Percentiles rank a stretch among this genome's conserved stretches.
These are phyloP conservation scores for Aspergillus hancockii DNA, from an alignment of 495 filamentous ascomycete genomes.

Conservation along the genomic window DNA sequence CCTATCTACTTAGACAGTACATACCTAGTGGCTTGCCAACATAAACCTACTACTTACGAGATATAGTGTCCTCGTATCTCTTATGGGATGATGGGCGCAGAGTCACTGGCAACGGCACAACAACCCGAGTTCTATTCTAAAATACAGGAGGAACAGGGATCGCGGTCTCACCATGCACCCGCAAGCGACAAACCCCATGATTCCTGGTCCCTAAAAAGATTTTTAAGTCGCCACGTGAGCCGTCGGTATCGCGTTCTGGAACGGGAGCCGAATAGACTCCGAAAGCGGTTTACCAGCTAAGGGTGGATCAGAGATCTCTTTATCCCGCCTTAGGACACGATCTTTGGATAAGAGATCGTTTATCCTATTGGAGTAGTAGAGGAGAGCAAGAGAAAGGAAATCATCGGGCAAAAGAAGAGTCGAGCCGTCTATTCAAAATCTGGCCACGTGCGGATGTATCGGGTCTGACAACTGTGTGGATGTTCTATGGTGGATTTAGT, in stretches of 20 bases:
- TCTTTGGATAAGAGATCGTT: background rate
- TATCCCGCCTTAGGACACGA: background rate
- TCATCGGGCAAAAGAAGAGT: background rate
- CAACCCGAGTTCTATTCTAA: conserved; percentile 8
- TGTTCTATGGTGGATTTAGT: background rate
- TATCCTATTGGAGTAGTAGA: background rate
- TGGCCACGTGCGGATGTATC: conserved; percentile 18
- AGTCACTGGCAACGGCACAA: conserved; percentile 23
- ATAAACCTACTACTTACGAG: background rate
- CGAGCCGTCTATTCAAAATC: background rate
- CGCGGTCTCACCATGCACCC: conserved; percentile 15
- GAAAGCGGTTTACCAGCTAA: conserved; percentile 37
- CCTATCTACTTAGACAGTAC: background rate
- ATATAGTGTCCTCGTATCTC: conserved; percentile 7
- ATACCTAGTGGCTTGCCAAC: background rate
- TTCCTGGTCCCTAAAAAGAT: conserved; percentile 43
- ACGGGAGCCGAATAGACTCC: conserved; percentile 44
- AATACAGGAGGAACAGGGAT: conserved; percentile 6
- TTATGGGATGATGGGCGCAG: conserved; percentile 31
- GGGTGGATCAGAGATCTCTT: background rate
- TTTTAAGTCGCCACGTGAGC: conserved; percentile 40
- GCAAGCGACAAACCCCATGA: conserved; percentile 15
- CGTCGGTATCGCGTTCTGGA: conserved; percentile 44
- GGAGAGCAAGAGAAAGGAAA: background rate
- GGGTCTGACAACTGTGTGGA: conserved; percentile 2